Conservation (phyloP, 768 basidiomycete genomes). For the Strobilomyces echinocephalus region DNA sequence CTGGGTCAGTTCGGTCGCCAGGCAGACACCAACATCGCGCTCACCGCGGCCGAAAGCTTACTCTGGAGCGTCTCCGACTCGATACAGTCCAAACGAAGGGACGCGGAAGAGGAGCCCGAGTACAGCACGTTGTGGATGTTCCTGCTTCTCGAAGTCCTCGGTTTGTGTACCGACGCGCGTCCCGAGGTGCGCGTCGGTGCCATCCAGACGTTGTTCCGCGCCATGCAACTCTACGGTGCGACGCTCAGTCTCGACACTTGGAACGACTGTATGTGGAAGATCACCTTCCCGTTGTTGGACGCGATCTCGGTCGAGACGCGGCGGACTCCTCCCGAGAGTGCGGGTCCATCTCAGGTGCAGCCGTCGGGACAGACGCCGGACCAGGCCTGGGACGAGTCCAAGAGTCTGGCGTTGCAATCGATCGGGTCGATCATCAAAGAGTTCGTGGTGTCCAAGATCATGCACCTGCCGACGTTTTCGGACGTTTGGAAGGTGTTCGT, state of each 20-base stretch:
- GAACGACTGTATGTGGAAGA: slow-evolving; percentile 88
- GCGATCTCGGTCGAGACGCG: slow-evolving; percentile 57
- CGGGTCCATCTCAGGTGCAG: slow-evolving; percentile 4
- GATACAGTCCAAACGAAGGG: slow-evolving; percentile 79
- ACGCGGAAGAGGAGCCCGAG: slow-evolving; percentile 54
- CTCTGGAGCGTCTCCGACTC: slow-evolving; percentile 97
- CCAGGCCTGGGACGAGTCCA: slow-evolving; percentile 82
- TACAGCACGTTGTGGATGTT: slow-evolving; percentile 94
- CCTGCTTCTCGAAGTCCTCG: slow-evolving; percentile 76
- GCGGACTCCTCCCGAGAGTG: slow-evolving; percentile 20
- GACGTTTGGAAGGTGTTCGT: slow-evolving; percentile 76
- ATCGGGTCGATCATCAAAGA: slow-evolving; percentile 80
- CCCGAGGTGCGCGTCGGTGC: slow-evolving; percentile 90
- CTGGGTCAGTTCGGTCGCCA: slow-evolving; percentile 90
- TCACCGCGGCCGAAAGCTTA: slow-evolving; percentile 89
- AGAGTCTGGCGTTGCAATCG: slow-evolving; percentile 78
- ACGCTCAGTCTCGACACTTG: slow-evolving; percentile 79
- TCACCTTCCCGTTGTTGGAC: slow-evolving; percentile 83
- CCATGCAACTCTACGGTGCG: slow-evolving; percentile 89
- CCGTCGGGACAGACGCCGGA: slow-evolving; percentile 16
- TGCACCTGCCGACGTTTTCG: slow-evolving; percentile 63
- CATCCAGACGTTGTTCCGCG: slow-evolving; percentile 91
- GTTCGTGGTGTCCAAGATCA: slow-evolving; percentile 71
- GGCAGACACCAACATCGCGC: slow-evolving; percentile 90
- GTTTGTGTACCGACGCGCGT: slow-evolving; percentile 74